Evolutionary conservation across 2,329 filamentous ascomycete genomes (phyloP), one percentile per base, ranked within the genome.

Genomic region (Aspergillus sp.): DNA sequence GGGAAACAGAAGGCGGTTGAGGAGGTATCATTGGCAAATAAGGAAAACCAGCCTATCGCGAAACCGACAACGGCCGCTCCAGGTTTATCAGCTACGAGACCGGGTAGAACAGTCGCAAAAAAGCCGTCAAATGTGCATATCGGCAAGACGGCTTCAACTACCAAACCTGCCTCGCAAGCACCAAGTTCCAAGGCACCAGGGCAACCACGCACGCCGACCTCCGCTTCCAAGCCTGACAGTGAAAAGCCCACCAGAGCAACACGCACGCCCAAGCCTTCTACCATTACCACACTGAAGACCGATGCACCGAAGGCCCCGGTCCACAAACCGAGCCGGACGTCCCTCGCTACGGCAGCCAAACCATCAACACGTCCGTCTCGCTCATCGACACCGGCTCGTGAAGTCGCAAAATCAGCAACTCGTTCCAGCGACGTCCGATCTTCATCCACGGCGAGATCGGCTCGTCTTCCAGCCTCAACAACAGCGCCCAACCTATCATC

Each of bases 401-500:
- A 75, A 41, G 38, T 62, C 31, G 52, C 64, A 19, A 77, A 71
- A 60, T 59, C 68, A 22, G 58, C 69, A 7, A 63, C 72, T 22
- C 65, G 72, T 9, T 66, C 70, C 43, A 69, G 60, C 48, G 78
- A 73, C 51, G 59, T 72, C 34, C 71, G 71, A 23, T 63, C 78
- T 8, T 80, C 71, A 60, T 80, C 80, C 25, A 78, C 79, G 9
- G 77, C 76, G 31, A 74, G 71, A 50, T 70, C 79, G 43, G 70
- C 72, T 54, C 80, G 79, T 51, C 71, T 80, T 53, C 75, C 79
- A 31, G 68, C 73, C 49, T 78, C 79, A 22, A 72, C 74, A 53
- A 77, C 76, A 8, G 74, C 80, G 23, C 81, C 78, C 17, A 72
- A 76, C 30, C 68, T 80, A 25, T 77, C 80, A 38, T 69, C 75